Conservation (phyloP, 2,329 filamentous ascomycete genomes). For the Aspergillus carbonarius region DNA sequence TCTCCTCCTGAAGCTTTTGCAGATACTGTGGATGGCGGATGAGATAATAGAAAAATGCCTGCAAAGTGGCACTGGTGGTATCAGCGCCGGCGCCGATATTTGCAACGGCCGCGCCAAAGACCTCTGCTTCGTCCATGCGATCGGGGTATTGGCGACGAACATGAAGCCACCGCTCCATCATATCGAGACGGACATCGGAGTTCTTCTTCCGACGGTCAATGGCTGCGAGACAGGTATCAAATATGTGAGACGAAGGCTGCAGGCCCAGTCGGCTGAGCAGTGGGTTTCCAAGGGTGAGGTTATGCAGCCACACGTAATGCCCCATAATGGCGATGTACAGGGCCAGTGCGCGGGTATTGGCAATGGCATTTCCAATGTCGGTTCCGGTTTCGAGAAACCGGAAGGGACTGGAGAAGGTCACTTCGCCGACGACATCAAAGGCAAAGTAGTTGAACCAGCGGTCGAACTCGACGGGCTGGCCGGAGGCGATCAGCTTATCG, state of each 20-base stretch:
- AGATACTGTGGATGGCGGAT: slow-evolving; percentile 26
- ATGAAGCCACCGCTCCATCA: slow-evolving; percentile 39
- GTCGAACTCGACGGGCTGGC: slow-evolving; percentile 36
- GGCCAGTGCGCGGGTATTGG: slow-evolving; percentile 30
- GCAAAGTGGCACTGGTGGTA: slow-evolving; percentile 37
- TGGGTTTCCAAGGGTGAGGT: slow-evolving; percentile 39
- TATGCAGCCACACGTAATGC: slow-evolving; percentile 37
- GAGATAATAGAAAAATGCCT: slow-evolving; percentile 39
- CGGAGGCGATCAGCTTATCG: slow-evolving; percentile 22
- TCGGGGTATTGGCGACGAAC: slow-evolving; percentile 35
- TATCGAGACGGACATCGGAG: slow-evolving; percentile 32
- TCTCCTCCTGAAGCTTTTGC: slow-evolving; percentile 19
- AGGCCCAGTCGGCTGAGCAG: slow-evolving; percentile 37
- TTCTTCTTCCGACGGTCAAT: slow-evolving; percentile 36
- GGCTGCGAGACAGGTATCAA: slow-evolving; percentile 36
- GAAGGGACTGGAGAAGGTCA: slow-evolving; percentile 38
- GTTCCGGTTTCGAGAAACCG: slow-evolving; percentile 34
- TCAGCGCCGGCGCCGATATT: slow-evolving; percentile 42
- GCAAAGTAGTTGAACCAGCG: slow-evolving; percentile 43
- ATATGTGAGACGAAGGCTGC: slow-evolving; percentile 39
- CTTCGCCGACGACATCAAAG: slow-evolving; percentile 39
- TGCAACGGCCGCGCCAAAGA: slow-evolving; percentile 34
- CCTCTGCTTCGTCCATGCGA: slow-evolving; percentile 33
- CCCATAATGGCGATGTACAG: slow-evolving; percentile 36
- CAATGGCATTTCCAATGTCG: slow-evolving; percentile 39